Base-by-base conservation (phyloP, 1,284 basidiomycete genomes). In the Violaceomyces palustris region DNA sequence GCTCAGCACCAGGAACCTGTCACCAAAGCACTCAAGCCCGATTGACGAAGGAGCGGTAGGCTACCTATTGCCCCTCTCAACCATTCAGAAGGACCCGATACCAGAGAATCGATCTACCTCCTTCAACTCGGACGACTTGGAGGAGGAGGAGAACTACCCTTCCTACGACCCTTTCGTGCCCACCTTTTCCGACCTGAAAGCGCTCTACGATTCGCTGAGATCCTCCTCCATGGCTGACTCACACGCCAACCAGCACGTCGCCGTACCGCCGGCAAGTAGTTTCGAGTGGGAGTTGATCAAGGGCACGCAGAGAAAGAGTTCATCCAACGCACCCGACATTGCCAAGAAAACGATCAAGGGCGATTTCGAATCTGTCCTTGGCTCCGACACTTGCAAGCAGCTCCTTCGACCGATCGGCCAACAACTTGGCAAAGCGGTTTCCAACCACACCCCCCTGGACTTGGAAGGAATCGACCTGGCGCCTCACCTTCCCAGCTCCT, bases 341-440 rank as follows among this genome's bases (percentile, higher is more conserved):
- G 67, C 64, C 6, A 29, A 34, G 15, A 40, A 53, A 6, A 55
- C 74, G 4, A 60, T 64, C 35, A 45, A 71, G 18, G 75, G 75
- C 24, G 72, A 75, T 39, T 75, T 75, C 63, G 64, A 65, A 18
- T 22, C 35, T 2, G 62, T 75, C 34, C 56, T 76, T 9, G 40
- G 60, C 1, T 68, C 68, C 17, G 19, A 47, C 4, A 46, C 71
- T 28, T 67, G 69, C 7, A 44, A 45, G n/a, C 17, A 19, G 3
- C 49, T 74, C 14, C 55, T 77, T 27, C 31, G 48, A 29, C 48
- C 54, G 6, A 40, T 56, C 26, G 57, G 49, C 14, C 7, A 30
- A 10, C 30, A 30, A n/a, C 38, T 60, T 1, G 57, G 46, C 1
- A 37, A 51, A 34, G 17, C 42, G 6, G 34, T 23, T 5, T 40